Conservation (phyloP, 2,329 filamentous ascomycete genomes). For the Colletotrichum aenigma region DNA sequence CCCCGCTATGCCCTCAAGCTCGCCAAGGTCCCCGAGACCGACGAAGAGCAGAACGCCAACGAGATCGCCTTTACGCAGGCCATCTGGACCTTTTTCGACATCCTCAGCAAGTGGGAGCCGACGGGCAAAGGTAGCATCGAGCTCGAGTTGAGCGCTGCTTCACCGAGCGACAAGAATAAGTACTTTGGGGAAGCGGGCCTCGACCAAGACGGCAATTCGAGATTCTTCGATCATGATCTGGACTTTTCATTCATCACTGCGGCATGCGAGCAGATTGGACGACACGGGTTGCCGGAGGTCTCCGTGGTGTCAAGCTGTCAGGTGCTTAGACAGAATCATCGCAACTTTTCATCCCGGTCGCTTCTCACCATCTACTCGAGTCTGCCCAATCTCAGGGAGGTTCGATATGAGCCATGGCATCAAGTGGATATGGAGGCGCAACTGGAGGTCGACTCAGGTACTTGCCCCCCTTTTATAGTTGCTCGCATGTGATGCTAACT, state of each 20-base stretch:
- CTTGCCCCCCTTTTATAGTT: neutral
- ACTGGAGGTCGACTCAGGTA: slow-evolving; percentile 21
- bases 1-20: slow-evolving; percentile 22
- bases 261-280: slow-evolving; percentile 21
- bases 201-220: slow-evolving; percentile 25
- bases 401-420: slow-evolving; percentile 25
- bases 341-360: slow-evolving; percentile 23
- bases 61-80: slow-evolving; percentile 26
- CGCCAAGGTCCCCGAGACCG: slow-evolving; percentile 22
- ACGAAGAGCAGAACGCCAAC: slow-evolving; percentile 28
- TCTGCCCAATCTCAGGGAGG: slow-evolving; percentile 20
- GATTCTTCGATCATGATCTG: slow-evolving; percentile 27
- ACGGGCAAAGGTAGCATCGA: slow-evolving; percentile 19
- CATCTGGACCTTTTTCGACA: slow-evolving; percentile 27
- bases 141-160: slow-evolving; percentile 27
- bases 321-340: slow-evolving; percentile 24
- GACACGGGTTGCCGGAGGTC: slow-evolving; percentile 24
- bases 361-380: slow-evolving; percentile 24
- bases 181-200: slow-evolving; percentile 24
- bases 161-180: slow-evolving; percentile 25
- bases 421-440: slow-evolving; percentile 22
- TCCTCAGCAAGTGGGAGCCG: slow-evolving; percentile 24
- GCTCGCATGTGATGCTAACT: neutral
- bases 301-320: slow-evolving; percentile 20
- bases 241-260: slow-evolving; percentile 23